A percentile compares a stretch with the other conserved stretches of the same genome.
Evolutionary conservation across 148 eudicot genomes (phyloP).

Genomic region (Amaranthus cruentus): DNA sequence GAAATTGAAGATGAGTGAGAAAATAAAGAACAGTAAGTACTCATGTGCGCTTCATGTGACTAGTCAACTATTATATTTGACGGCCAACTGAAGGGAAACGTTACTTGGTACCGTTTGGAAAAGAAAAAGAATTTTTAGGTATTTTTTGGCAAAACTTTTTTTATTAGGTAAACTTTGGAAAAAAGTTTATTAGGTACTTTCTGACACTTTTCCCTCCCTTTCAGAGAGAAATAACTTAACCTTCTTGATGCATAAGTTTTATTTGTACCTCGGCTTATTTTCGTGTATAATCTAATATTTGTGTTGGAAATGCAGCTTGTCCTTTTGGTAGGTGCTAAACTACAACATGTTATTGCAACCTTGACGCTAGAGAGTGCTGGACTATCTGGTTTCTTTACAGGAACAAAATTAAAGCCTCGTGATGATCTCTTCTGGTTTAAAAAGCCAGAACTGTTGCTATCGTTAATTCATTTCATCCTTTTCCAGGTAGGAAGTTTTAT

Average conservation of each 20-base stretch:
- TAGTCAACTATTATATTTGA: no score
- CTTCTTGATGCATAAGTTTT: not conserved
- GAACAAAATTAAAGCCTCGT: constrained; percentile 70
- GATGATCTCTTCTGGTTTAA: constrained; percentile 98
- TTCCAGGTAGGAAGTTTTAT: constrained; percentile 67
- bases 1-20: no score
- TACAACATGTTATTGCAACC: constrained; percentile 90
- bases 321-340: constrained; percentile 78
- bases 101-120: no score
- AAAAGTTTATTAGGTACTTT: no score
- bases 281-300: not conserved
- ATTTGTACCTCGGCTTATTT: constrained; percentile 2
- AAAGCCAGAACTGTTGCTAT: constrained; percentile 70
- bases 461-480: constrained; percentile 90
- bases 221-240: no score
- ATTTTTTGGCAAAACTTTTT: no score
- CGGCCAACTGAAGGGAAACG: no score
- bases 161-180: no score
- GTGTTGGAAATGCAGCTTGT: constrained; percentile 52
- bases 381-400: constrained; percentile 52
- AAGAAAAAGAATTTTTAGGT: no score
- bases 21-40: no score
- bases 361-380: constrained; percentile 87
- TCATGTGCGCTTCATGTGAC: no score
- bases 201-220: no score